A percentile compares a stretch with the other conserved stretches of the same genome.
Conservation (phyloP, 345 rosid species). For the Fremontodendron californicum region DNA sequence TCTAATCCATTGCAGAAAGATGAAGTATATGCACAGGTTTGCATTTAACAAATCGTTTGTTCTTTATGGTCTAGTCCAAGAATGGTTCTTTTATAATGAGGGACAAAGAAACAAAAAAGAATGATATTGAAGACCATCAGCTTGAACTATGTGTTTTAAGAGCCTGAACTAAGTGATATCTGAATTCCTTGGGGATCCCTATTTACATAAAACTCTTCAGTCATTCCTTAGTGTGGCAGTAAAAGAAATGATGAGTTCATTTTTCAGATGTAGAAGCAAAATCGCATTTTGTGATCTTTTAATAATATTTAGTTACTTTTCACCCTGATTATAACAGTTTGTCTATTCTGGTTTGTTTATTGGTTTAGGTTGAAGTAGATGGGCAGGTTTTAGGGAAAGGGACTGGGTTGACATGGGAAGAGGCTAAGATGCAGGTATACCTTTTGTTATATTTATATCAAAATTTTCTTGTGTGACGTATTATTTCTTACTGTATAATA, state of each 20-base stretch:
- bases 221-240: not conserved
- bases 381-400: conserved; percentile 89
- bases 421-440: conserved; percentile 83
- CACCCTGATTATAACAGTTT: conserved; percentile 1
- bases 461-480: conserved; percentile 7
- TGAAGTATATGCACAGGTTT: conserved; percentile 85
- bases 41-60: conserved; percentile 9
- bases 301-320: not conserved
- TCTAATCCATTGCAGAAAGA: conserved; percentile 58
- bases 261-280: conserved; percentile 1
- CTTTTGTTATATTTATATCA: not conserved
- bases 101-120: not conserved
- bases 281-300: not conserved
- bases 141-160: not conserved
- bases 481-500: not conserved
- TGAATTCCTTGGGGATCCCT: not conserved
- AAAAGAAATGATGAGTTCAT: not conserved
- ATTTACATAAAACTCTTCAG: not conserved
- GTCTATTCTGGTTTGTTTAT: conserved; percentile 12
- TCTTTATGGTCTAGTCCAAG: not conserved
- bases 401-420: conserved; percentile 84
- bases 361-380: conserved; percentile 82
- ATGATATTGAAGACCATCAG: not conserved
- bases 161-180: conserved; percentile 9
- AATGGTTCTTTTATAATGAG: not conserved